Percentiles rank a stretch among this genome's conserved stretches.
phyloP scores from a whole-genome alignment of 202 grass and related monocot genomes.

The Schoenoplectus triqueter region DNA sequence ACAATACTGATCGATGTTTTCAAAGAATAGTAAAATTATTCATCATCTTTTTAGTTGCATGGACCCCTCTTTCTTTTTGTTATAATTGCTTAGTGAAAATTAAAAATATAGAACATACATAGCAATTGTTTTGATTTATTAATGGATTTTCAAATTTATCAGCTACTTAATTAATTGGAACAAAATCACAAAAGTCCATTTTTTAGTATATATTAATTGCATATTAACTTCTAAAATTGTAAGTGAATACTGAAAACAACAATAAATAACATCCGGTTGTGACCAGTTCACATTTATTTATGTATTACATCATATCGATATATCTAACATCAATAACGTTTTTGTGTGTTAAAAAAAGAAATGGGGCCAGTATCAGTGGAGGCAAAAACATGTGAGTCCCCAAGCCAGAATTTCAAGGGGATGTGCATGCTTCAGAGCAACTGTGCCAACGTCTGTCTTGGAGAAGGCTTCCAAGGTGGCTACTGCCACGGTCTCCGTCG shows the following conservation, averaged over 20 bases:
- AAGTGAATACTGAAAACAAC: not conserved
- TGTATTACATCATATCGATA: not conserved
- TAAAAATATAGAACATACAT: not conserved
- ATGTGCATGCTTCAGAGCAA: not conserved
- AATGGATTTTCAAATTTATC: not conserved
- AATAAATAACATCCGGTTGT: not conserved
- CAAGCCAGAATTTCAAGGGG: not conserved
- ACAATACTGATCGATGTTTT: not conserved
- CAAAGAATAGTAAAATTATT: not conserved
- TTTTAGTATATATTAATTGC: not conserved
- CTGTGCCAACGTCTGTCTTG: not conserved
- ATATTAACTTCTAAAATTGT: not conserved
- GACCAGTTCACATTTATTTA: not conserved
- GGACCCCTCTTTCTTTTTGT: not conserved
- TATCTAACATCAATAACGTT: not conserved
- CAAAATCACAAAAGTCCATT: not conserved
- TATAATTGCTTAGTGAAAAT: not conserved
- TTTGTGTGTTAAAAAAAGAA: not conserved
- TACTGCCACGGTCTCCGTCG: not conserved
- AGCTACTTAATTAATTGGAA: not conserved
- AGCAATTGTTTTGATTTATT: not conserved
- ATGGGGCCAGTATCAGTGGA: not conserved
- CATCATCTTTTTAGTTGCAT: not conserved
- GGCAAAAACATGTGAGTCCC: not conserved
- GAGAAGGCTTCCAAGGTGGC: not conserved